phyloP scores from a whole-genome alignment of 176 grass and related monocot genomes.

The Ensete glaucum region DNA sequence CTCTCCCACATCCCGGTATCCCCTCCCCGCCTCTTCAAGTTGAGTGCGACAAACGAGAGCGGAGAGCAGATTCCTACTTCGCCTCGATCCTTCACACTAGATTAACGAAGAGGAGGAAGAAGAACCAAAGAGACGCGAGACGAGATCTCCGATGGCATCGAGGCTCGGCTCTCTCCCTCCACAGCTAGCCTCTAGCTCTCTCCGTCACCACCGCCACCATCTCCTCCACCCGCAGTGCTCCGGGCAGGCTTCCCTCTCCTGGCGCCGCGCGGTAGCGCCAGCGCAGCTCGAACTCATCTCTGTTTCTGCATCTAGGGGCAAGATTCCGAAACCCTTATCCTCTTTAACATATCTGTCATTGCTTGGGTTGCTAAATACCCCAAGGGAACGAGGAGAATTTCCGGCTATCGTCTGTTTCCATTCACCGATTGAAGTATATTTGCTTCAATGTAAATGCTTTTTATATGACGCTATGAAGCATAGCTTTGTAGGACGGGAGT shows the following conservation, averaged over 20 bases:
- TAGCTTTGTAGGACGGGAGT: too few species aligned
- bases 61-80: background rate
- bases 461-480: too few species aligned
- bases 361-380: background rate
- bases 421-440: background rate
- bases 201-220: conserved; percentile 5
- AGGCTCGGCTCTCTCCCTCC: conserved; percentile 47
- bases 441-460: too few species aligned
- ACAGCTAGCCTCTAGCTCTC: conserved; percentile 30
- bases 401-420: background rate
- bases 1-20: conserved; percentile 19
- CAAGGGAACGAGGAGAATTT: background rate
- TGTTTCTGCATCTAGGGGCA: background rate
- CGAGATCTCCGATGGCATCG: conserved; percentile 32
- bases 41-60: background rate
- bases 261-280: conserved; percentile 15
- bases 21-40: conserved; percentile 17
- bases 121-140: background rate
- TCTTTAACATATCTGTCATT: background rate
- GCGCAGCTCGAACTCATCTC: conserved; percentile 14
- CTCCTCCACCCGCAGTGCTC: background rate
- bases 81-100: background rate
- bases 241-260: conserved; percentile 22
- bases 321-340: background rate
- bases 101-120: background rate